Evolutionary conservation across 768 basidiomycete species (phyloP).

Genomic region (Sarcodon aspratus): DNA sequence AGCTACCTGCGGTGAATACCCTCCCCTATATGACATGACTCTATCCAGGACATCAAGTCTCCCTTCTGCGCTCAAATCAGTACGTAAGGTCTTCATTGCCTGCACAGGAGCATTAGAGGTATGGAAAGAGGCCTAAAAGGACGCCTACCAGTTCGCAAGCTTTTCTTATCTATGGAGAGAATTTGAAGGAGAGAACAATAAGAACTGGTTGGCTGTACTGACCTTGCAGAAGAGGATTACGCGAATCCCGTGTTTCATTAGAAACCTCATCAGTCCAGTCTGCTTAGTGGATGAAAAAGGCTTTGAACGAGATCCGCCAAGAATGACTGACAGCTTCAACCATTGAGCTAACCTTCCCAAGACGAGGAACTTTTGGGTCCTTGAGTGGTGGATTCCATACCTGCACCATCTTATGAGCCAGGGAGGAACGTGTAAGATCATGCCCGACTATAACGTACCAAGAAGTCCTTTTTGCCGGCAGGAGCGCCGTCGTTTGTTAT

Average conservation of each 20-base stretch:
- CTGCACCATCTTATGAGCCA: not conserved
- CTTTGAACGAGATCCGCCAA: too few relatives aligned
- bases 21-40: constrained; percentile 80
- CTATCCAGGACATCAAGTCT: constrained; percentile 62
- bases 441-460: constrained; percentile 24
- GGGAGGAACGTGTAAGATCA: not conserved
- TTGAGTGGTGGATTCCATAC: constrained; percentile 56
- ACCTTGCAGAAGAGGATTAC: constrained; percentile 89
- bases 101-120: constrained; percentile 14
- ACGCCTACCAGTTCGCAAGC: constrained; percentile 63
- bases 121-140: not conserved
- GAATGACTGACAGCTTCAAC: constrained; percentile 34
- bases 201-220: not conserved
- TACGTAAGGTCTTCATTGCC: constrained; percentile 72
- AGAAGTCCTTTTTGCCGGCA: constrained; percentile 64
- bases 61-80: constrained; percentile 63
- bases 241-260: constrained; percentile 74
- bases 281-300: too few relatives aligned
- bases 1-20: constrained; percentile 22
- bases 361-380: constrained; percentile 38
- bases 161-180: constrained; percentile 50
- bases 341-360: constrained; percentile 49
- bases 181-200: not conserved
- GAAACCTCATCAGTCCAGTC: constrained; percentile 57
- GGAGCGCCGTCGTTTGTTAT: constrained; percentile 79